These are phyloP conservation scores for Pseudophaeomoniella oleicola DNA, from an alignment of 2,329 filamentous ascomycete genomes.

Conservation along the genomic window DNA sequence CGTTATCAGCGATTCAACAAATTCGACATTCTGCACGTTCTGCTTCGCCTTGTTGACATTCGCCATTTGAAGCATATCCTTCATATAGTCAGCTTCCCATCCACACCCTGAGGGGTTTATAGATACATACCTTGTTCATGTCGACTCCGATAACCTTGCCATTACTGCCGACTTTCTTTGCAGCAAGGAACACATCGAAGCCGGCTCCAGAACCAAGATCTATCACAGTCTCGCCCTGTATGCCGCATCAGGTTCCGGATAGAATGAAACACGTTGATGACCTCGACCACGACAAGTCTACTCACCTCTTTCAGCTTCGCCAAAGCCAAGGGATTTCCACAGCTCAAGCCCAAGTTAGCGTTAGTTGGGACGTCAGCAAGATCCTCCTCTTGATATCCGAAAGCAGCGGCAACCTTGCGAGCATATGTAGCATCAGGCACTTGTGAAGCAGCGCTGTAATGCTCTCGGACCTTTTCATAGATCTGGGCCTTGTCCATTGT, in stretches of 20 bases:
- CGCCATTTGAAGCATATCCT: slow-evolving; percentile 43
- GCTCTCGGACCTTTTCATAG: slow-evolving; percentile 9
- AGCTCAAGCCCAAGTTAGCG: slow-evolving; percentile 39
- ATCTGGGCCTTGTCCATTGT: too few species aligned
- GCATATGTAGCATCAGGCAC: slow-evolving; percentile 18
- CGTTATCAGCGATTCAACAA: slow-evolving; percentile 39
- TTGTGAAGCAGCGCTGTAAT: slow-evolving; percentile 10
- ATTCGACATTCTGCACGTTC: slow-evolving; percentile 30
- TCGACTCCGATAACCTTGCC: slow-evolving; percentile 43
- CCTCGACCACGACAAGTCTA: background rate
- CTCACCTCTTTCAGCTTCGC: slow-evolving; percentile 31
- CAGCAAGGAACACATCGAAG: slow-evolving; percentile 42
- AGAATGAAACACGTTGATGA: too few species aligned
- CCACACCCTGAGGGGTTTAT: background rate
- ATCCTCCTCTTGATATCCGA: slow-evolving; percentile 37
- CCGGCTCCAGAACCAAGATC: slow-evolving; percentile 45
- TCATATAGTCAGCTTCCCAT: slow-evolving; percentile 2
- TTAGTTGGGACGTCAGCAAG: slow-evolving; percentile 30
- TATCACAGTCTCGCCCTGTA: slow-evolving; percentile 40
- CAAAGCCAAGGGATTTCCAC: slow-evolving; percentile 37
- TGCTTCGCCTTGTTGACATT: slow-evolving; percentile 27
- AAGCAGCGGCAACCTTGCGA: slow-evolving; percentile 32
- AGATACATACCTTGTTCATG: slow-evolving; percentile 37
- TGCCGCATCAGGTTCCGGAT: background rate
- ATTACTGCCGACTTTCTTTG: slow-evolving; percentile 30